Evolutionary conservation across 306 rosid species (phyloP).

Genomic region (Coriaria nepalensis): DNA sequence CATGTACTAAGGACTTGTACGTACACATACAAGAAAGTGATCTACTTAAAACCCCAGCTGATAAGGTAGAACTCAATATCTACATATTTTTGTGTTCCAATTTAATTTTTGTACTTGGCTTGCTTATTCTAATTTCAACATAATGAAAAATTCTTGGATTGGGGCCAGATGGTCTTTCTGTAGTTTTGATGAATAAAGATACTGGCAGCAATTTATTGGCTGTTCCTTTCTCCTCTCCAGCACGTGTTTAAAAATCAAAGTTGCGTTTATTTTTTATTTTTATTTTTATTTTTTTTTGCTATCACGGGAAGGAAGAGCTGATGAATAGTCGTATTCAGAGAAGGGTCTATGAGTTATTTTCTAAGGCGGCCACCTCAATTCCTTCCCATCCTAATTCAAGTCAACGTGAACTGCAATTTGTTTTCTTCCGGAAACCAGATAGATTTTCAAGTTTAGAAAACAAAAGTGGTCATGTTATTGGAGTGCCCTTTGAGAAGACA

Average conservation of each 20-base stretch:
- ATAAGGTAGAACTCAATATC: slow-evolving; percentile 42
- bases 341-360: slow-evolving; percentile 73
- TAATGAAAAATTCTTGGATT: too few relatives aligned
- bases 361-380: slow-evolving; percentile 53
- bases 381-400: slow-evolving; percentile 28
- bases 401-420: slow-evolving; percentile 64
- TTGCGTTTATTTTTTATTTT: not conserved
- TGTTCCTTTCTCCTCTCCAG: too few relatives aligned
- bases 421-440: slow-evolving; percentile 69
- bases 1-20: slow-evolving; percentile 51
- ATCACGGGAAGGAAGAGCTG: slow-evolving; percentile 72
- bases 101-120: not conserved
- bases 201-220: too few relatives aligned
- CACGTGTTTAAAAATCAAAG: not conserved
- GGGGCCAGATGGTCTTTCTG: too few relatives aligned
- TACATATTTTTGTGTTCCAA: not conserved
- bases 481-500: slow-evolving; percentile 65
- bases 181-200: too few relatives aligned
- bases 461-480: slow-evolving; percentile 39
- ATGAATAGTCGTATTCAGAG: slow-evolving; percentile 62
- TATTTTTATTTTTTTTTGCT: slow-evolving; percentile 22
- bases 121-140: too few relatives aligned
- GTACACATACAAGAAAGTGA: slow-evolving; percentile 56
- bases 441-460: slow-evolving; percentile 47
- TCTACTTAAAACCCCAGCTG: slow-evolving; percentile 49